These are phyloP conservation scores for Chaetomiaceae sp. DNA, from an alignment of 2,329 filamentous ascomycete genomes.

Conservation along the genomic window DNA sequence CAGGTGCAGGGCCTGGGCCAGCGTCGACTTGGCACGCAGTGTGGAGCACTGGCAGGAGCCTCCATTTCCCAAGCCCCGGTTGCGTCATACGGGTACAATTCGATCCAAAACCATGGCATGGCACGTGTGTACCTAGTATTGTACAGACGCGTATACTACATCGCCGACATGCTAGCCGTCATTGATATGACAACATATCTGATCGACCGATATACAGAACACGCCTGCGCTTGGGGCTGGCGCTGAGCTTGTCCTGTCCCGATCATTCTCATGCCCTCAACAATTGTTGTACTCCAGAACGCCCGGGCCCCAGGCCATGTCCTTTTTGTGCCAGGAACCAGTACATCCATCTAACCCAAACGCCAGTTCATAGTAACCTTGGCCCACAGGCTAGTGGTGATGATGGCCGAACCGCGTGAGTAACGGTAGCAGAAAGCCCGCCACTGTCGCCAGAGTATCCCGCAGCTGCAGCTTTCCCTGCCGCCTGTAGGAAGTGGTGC, in stretches of 20 bases:
- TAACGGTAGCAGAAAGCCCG: constrained; percentile 72
- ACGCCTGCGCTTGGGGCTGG: no score
- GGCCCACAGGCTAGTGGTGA: constrained; percentile 37
- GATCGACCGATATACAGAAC: no score
- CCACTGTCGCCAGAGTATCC: constrained; percentile 64
- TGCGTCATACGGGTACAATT: background rate
- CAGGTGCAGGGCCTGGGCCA: no score
- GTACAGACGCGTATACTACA: no score
- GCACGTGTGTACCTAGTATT: no score
- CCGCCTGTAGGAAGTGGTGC: constrained; percentile 41
- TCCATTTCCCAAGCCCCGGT: background rate
- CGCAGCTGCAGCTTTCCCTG: constrained; percentile 54
- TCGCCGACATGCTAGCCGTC: no score
- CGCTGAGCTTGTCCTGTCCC: no score
- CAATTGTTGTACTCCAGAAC: constrained; percentile 12
- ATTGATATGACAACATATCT: no score
- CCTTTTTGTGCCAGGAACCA: no score
- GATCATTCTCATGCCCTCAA: no score
- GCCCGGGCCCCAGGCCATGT: no score
- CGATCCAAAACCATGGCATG: no score
- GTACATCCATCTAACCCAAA: constrained; percentile 13
- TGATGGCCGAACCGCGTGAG: constrained; percentile 74
- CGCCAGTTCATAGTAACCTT: constrained; percentile 6
- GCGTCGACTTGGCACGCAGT: background rate
- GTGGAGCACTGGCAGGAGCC: background rate